These are phyloP conservation scores for Rutstroemia sydowiana DNA, from an alignment of 2,329 filamentous ascomycete genomes.

Conservation along the genomic window DNA sequence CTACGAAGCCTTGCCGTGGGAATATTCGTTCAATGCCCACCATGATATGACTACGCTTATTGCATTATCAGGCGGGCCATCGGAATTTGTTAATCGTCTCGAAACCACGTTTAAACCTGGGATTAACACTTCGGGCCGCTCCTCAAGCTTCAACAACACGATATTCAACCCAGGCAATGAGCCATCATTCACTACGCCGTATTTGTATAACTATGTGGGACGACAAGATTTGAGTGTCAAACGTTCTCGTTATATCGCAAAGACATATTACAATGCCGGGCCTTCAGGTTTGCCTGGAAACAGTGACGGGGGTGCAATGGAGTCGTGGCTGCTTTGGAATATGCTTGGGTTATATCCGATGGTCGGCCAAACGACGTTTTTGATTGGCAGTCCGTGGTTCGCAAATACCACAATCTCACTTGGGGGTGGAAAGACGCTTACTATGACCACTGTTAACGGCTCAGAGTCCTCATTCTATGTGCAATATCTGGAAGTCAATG, in stretches of 20 bases:
- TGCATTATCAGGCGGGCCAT: conserved; percentile 38
- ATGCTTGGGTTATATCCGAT: conserved; percentile 63
- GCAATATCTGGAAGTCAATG: conserved; percentile 60
- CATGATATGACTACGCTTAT: conserved; percentile 47
- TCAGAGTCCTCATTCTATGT: conserved; percentile 48
- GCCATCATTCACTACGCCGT: conserved; percentile 52
- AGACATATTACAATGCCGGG: conserved; percentile 49
- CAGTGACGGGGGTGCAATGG: conserved; percentile 66
- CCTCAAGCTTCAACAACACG: conserved; percentile 5
- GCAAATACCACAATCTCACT: conserved; percentile 51
- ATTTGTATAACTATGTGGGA: conserved; percentile 60
- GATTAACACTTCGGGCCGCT: conserved; percentile 27
- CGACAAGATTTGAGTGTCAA: conserved; percentile 55
- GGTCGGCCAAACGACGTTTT: conserved; percentile 60
- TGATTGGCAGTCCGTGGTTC: conserved; percentile 59
- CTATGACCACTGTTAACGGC: conserved; percentile 41
- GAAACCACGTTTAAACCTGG: conserved; percentile 43
- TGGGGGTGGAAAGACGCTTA: conserved; percentile 46
- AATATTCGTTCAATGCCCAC: conserved; percentile 50
- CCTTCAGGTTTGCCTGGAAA: conserved; percentile 58
- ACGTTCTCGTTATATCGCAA: conserved; percentile 51
- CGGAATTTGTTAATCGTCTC: conserved; percentile 41
- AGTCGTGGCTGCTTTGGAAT: conserved; percentile 61
- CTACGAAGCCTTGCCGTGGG: conserved; percentile 45
- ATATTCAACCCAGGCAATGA: conserved; percentile 49